Base-by-base conservation (phyloP, 2,329 filamentous ascomycete genomes). In the Chrysosporium queenslandicum region DNA sequence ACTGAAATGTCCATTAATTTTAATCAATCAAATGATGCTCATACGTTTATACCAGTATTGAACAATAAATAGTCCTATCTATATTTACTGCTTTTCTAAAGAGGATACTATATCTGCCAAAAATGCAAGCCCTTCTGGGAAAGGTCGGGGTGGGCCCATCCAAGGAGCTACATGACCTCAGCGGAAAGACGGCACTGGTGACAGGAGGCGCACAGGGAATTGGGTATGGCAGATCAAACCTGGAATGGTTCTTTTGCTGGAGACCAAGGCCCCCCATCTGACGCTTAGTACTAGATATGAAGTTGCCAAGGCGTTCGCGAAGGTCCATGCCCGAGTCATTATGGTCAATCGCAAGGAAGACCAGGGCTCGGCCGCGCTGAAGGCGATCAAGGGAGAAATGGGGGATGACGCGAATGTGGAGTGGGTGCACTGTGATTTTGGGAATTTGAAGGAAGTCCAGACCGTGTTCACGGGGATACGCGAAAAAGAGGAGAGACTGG, bases 361-460 rank as follows among this genome's bases (percentile, higher is more conserved):
- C 56, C 65, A 77, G 58, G 67, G 69, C 34, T 58, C 57, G 20
- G 55, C 61, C 9, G 65, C 70, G n/a, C 61, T 68, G 27, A 60
- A 67, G 46, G 58, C 58, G n/a, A 63, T 66, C 55, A 65, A 64
- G 21, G 53, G 62, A 29, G 61, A 67, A 37, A 53, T 58, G 16
- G 55, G 57, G 25, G n/a, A 27, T 2, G 56, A 61, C 2, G 64
- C 68, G 0, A 46, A 68, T 3, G 59, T 74, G 23, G 67, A 71
- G 36, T 74, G 71, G 70, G 58, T 65, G 40, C 60, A 63, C 18
- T 75, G 71, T 49, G 71, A 74, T 54, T 50, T 74, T 54, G 71
- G 68, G 5, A 65, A 65, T 46, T 61, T 73, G 2, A 60, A 60
- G 4, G 56, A 72, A 43, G 63, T 71, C 2, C 65, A 66, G 45